Evolutionary conservation across 2,329 filamentous ascomycete genomes (phyloP).

Genomic region (Fusarium guadeloupense): DNA sequence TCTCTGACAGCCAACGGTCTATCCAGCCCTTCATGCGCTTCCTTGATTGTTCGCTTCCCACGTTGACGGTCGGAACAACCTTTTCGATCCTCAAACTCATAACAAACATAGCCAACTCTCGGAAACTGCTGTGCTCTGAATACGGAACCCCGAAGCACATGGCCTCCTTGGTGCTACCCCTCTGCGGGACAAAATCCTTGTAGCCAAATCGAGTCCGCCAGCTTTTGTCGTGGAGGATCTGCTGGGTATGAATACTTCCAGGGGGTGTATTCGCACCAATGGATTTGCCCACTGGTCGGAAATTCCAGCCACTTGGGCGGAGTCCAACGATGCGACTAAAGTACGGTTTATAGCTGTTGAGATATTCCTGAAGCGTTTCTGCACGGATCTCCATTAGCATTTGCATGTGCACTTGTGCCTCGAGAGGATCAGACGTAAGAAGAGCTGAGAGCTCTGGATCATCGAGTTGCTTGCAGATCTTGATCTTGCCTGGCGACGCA

Average conservation of each 20-base stretch:
- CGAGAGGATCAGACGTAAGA: constrained; percentile 80
- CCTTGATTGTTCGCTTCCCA: constrained; percentile 66
- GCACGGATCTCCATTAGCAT: constrained; percentile 92
- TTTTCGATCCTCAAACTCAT: constrained; percentile 87
- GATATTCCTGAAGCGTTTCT: constrained; percentile 90
- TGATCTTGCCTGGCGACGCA: constrained; percentile 82
- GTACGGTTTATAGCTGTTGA: constrained; percentile 79
- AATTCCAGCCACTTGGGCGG: constrained; percentile 93
- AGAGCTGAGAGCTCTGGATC: constrained; percentile 81
- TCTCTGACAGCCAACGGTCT: constrained; percentile 69
- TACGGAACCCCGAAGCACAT: constrained; percentile 96
- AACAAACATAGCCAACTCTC: constrained; percentile 92
- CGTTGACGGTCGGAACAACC: constrained; percentile 93
- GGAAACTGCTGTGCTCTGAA: constrained; percentile 93
- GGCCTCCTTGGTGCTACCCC: constrained; percentile 82
- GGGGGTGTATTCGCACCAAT: constrained; percentile 65
- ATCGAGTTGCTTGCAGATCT: constrained; percentile 84
- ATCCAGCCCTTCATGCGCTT: constrained; percentile 72
- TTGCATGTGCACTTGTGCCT: constrained; percentile 98
- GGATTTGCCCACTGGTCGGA: constrained; percentile 70
- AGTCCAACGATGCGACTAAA: constrained; percentile 92
- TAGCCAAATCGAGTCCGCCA: constrained; percentile 82
- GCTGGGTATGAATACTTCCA: constrained; percentile 58
- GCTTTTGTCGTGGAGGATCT: constrained; percentile 65
- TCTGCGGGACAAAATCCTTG: constrained; percentile 79